Base-by-base conservation (phyloP, 331 rosid genomes). In the Quercus phellos region DNA sequence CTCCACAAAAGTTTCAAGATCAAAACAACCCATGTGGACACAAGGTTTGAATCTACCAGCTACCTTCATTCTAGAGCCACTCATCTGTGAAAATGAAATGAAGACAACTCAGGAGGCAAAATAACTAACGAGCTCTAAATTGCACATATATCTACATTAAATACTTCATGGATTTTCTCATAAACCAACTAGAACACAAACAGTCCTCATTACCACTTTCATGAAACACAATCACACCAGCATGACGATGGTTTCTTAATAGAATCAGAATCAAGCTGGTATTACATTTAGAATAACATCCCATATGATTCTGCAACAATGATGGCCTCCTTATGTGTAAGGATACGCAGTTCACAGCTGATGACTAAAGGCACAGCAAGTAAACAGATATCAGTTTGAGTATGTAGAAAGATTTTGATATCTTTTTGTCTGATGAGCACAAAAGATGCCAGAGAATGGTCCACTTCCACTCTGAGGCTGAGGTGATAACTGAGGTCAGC, bases 21-120 rank as follows among this genome's bases (percentile, higher is more conserved):
- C 99, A 79, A 95, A 95, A 84, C 98, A 95, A 70, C 93, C 93
- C 89, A 95, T 89, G 86, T 95, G 99, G 77, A 74, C 83, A 84
- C 99, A 95, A 66, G 97, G 94, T 81, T 90, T 95, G 75, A 95
- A 95, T 84, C 99, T 90, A 82, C 97, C 99, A 77, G 99, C 98
- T 77, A 93, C 80, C 89, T 91, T 95, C 93, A 95, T 95, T 84
- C 99, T 95, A 63, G 97, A 93, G 77, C 99, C 99, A 83, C 99
- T 95, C 98, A 95, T 93, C 99, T 95, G 79, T 70, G 78, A 43
- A 79, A 77, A 76, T 81, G 10, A 73, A 35, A 68, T 46, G 77
- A 61, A 68, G 19, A 43, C 11, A 53, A 42, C 1, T 30, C 70
- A 63, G 42, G 66, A 78, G 55, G 66, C 71, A 26, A 63, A 43